Base-by-base conservation (phyloP, 176 grass and related monocot genomes). In the Bromus sterilis region DNA sequence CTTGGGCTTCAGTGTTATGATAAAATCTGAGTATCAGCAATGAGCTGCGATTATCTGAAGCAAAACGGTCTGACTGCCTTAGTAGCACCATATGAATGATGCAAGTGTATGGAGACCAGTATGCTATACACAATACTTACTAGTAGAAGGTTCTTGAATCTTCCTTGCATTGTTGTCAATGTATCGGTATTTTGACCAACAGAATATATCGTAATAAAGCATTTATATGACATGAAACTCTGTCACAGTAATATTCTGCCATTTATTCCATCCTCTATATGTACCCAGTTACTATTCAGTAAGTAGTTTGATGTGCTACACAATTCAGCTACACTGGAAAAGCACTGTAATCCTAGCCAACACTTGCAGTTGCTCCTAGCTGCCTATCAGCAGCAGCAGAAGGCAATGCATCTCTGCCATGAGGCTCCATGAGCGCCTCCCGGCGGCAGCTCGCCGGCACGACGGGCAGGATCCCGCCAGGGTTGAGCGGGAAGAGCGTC, bases 401-500 rank as follows among this genome's bases (percentile, higher is more conserved):
- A 60, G 88, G 85, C 53, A 94, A 28, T 26, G 74, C 79, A 55
- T 93, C 90, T 78, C 92, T 93, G 39, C 85, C 69, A 75, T 95
- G 95, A 10, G 92, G 88, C 75, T 81, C 44, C 84, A 91, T 42
- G 70, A 95, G 90, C 4, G 75, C 37, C 2, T 95, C 84, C 55
- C 26, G 13, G 56, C 80, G 31, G 58, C 92, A 95, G 67, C 46
- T 89, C 6, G 23, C 88, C 62, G 92, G 95, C 18, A 65, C 63
- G 37, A 88, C 66, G 12, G 95, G 95, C 44, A 79, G 84, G 81
- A 98, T 94, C 51, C 86, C 88, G 42, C 95, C 65, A 26, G 92
- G 92, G 80, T 98, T 98, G 51, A 98, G 83, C 2, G 92, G 95
- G 83, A 98, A 98, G 34, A 98, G 87, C 13, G 78, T 94, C n/a